Conservation (phyloP, 768 basidiomycete genomes). For the Cantharellus cinnabarinus region DNA sequence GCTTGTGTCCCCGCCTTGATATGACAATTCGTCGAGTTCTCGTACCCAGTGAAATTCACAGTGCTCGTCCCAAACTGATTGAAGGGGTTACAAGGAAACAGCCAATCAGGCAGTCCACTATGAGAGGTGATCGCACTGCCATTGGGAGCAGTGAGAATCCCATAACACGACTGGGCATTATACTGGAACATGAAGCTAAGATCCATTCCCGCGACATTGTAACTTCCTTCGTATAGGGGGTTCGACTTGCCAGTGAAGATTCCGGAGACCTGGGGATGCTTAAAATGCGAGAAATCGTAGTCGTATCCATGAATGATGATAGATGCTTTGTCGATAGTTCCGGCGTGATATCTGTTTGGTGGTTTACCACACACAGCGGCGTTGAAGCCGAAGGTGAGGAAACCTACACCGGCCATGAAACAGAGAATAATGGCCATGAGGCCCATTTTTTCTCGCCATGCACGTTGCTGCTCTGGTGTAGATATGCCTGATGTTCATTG, state of each 20-base stretch:
- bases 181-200: constrained; percentile 91
- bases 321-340: constrained; percentile 36
- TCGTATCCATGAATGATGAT: constrained; percentile 85
- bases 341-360: constrained; percentile 63
- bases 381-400: constrained; percentile 97
- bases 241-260: constrained; percentile 64
- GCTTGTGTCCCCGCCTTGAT: constrained; percentile 15
- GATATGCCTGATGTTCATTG: constrained; percentile 40
- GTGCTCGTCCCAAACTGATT: constrained; percentile 43
- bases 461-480: constrained; percentile 82
- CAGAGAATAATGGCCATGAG: constrained; percentile 54
- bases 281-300: constrained; percentile 77
- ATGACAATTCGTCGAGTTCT: constrained; percentile 51
- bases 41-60: constrained; percentile 53
- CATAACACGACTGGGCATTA: constrained; percentile 63
- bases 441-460: constrained; percentile 98
- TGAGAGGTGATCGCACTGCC: constrained; percentile 51
- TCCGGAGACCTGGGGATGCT: constrained; percentile 50
- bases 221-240: constrained; percentile 59
- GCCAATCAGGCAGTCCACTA: constrained; percentile 61
- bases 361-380: constrained; percentile 81
- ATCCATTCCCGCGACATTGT: constrained; percentile 70
- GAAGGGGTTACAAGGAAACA: constrained; percentile 91
- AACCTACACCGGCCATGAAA: constrained; percentile 91
- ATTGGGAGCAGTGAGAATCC: constrained; percentile 48